Conservation (phyloP, 129 eudicot species). For the Arctium minus region DNA sequence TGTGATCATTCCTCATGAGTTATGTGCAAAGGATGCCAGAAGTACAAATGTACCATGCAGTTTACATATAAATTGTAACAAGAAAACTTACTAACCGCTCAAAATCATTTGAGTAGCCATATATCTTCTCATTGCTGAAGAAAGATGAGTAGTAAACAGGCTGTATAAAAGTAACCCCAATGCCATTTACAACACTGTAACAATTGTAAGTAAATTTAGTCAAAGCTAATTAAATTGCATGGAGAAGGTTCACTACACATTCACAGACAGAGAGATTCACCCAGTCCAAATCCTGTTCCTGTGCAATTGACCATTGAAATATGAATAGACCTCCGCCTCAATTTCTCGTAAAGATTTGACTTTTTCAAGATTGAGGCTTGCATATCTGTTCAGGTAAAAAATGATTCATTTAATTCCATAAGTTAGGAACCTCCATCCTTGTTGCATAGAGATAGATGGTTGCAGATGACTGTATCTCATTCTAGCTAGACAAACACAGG, state of each 20-base stretch:
- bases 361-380: slow-evolving; percentile 49
- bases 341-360: slow-evolving; percentile 54
- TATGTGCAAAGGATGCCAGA: not conserved
- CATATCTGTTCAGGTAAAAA: slow-evolving; percentile 40
- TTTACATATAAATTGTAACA: not conserved
- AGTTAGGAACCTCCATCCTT: not conserved
- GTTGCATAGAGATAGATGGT: not conserved
- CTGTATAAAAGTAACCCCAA: slow-evolving; percentile 66
- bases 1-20: no score
- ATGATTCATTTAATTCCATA: not conserved
- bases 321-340: slow-evolving; percentile 52
- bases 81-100: slow-evolving; percentile 47
- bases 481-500: not conserved
- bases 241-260: not conserved
- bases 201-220: slow-evolving; percentile 11
- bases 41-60: not conserved
- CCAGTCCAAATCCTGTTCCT: slow-evolving; percentile 66
- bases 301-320: slow-evolving; percentile 62
- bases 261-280: slow-evolving; percentile 31
- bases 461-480: not conserved
- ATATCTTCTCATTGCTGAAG: slow-evolving; percentile 48
- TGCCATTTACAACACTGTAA: slow-evolving; percentile 68
- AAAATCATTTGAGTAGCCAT: slow-evolving; percentile 64
- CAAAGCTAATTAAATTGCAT: not conserved
- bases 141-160: slow-evolving; percentile 60